Evolutionary conservation across 768 basidiomycete genomes (phyloP).

Genomic region (Russula sp.): DNA sequence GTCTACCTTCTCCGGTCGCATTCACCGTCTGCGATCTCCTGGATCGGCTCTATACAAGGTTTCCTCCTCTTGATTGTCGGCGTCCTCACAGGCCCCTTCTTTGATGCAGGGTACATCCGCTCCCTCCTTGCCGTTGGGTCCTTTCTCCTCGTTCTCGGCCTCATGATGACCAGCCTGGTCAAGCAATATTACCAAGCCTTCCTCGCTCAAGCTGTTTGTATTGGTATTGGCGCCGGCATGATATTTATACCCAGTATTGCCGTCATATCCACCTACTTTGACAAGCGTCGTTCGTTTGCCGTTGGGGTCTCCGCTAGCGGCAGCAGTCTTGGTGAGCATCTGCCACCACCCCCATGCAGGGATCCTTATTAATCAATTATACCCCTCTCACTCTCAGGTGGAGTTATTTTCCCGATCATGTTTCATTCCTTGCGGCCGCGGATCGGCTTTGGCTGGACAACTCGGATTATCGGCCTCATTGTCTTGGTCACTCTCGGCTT

Average conservation of each 20-base stretch:
- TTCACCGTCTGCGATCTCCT: slow-evolving; percentile 20
- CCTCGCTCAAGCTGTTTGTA: slow-evolving; percentile 39
- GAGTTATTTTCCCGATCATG: slow-evolving; percentile 27
- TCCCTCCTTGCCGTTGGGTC: slow-evolving; percentile 20
- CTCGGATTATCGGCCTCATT: slow-evolving; percentile 26
- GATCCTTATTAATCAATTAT: not conserved
- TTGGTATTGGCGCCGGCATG: slow-evolving; percentile 38
- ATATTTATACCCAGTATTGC: slow-evolving; percentile 39
- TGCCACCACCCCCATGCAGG: not conserved
- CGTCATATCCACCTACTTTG: slow-evolving; percentile 41
- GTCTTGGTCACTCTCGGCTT: slow-evolving; percentile 23
- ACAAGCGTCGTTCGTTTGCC: slow-evolving; percentile 33
- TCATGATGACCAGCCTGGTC: slow-evolving; percentile 20
- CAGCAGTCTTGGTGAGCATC: slow-evolving; percentile 22
- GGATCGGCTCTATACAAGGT: slow-evolving; percentile 23
- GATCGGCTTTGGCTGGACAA: slow-evolving; percentile 26
- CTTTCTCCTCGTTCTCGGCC: slow-evolving; percentile 18
- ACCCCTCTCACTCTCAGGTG: slow-evolving; percentile 10
- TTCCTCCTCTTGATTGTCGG: slow-evolving; percentile 19
- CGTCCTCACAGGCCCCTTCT: slow-evolving; percentile 18
- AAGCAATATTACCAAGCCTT: slow-evolving; percentile 31
- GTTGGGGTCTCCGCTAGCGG: slow-evolving; percentile 40
- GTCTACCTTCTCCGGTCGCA: slow-evolving; percentile 4
- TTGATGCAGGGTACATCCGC: slow-evolving; percentile 23
- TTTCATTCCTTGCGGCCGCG: slow-evolving; percentile 24